Evolutionary conservation across 805 yeast genomes (phyloP).

Genomic region (Maudiozyma bulderi): DNA sequence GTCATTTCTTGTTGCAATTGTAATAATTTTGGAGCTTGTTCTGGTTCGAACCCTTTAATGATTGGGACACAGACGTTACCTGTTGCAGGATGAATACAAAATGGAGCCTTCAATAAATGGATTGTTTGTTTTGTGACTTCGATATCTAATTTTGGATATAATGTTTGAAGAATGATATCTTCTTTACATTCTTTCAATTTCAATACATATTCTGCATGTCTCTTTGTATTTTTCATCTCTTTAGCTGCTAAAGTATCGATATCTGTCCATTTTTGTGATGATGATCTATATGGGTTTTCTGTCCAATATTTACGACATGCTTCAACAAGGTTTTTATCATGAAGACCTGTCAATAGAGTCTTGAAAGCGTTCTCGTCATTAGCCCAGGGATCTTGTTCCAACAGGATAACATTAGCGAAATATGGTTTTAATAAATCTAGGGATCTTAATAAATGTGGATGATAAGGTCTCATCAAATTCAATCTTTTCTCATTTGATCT

Average conservation of each 20-base stretch:
- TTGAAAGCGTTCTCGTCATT: constrained; percentile 44
- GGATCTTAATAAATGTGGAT: constrained; percentile 78
- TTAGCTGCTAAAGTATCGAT: constrained; percentile 42
- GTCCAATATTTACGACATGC: constrained; percentile 55
- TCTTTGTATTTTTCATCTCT: constrained; percentile 16
- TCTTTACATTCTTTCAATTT: constrained; percentile 62
- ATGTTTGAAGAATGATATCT: constrained; percentile 66
- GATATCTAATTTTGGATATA: constrained; percentile 88
- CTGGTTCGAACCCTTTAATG: constrained; percentile 52
- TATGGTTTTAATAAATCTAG: constrained; percentile 53
- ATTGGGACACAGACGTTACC: constrained; percentile 92
- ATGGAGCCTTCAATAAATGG: constrained; percentile 91
- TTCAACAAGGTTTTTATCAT: constrained; percentile 47
- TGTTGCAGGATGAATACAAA: constrained; percentile 93
- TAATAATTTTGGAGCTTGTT: constrained; percentile 65
- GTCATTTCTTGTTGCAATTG: constrained; percentile 57
- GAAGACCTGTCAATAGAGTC: constrained; percentile 51
- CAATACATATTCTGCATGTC: constrained; percentile 29
- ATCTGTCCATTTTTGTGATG: constrained; percentile 71
- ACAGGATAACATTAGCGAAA: constrained; percentile 57
- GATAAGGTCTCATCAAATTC: constrained; percentile 66
- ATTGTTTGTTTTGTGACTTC: constrained; percentile 84
- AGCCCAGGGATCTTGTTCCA: constrained; percentile 84
- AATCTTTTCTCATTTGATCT: constrained; percentile 39
- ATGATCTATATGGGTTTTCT: constrained; percentile 39